Conservation (phyloP, 75 land plant genomes). For the Cryptomeria japonica region DNA sequence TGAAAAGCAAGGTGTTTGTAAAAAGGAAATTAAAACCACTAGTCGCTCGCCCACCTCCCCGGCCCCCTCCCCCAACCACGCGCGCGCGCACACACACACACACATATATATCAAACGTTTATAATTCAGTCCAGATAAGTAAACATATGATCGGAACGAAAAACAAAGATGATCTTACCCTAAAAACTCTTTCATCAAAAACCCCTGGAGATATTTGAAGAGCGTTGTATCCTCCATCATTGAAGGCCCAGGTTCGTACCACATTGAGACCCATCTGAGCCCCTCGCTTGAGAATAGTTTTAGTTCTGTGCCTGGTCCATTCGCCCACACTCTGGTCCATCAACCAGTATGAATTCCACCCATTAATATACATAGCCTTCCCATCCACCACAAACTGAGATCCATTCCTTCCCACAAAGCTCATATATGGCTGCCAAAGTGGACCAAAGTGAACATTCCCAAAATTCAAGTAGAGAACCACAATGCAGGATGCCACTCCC, state of each 20-base stretch:
- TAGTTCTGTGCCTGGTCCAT: conserved; percentile 19
- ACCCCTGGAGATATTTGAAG: conserved; percentile 64
- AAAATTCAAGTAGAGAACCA: conserved; percentile 32
- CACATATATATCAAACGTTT: no score
- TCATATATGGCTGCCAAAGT: conserved; percentile 18
- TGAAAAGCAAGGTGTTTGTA: neutral
- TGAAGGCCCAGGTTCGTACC: conserved; percentile 77
- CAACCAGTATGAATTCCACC: conserved; percentile 84
- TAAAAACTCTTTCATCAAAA: conserved; percentile 56
- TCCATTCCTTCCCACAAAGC: conserved; percentile 42
- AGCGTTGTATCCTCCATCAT: conserved; percentile 48
- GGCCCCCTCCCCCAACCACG: no score
- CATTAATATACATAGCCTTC: conserved; percentile 46
- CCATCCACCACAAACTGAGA: conserved; percentile 60
- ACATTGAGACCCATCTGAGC: conserved; percentile 48
- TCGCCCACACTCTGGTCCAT: conserved; percentile 33
- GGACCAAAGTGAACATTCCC: conserved; percentile 19
- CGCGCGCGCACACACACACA: neutral
- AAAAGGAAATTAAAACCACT: no score
- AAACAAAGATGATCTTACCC: conserved; percentile 32
- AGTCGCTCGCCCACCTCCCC: no score
- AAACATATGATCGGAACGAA: neutral
- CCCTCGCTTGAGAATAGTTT: conserved; percentile 33
- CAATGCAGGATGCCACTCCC: conserved; percentile 42
- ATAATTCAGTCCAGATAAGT: neutral